Base-by-base conservation (phyloP, 371 early-diverging fungal species). In the Apophysomyces ossiformis region DNA sequence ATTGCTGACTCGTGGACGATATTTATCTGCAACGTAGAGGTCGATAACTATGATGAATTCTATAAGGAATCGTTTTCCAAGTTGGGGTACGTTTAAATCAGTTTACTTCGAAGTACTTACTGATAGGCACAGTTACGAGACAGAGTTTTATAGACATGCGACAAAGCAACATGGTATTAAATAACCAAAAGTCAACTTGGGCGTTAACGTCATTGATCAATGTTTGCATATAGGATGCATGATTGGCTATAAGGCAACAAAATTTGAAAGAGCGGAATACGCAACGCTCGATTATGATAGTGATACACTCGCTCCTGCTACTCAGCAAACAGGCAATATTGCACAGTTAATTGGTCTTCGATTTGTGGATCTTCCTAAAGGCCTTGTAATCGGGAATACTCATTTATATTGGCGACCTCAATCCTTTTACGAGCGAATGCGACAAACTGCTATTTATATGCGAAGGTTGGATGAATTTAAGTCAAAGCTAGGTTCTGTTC, bases 321-420 rank as follows among this genome's bases (percentile, higher is more conserved):
- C 86, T 0, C 77, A 74, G 61, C 66, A 69, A 18, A 86, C 88
- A 1, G 85, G 85, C 4, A 87, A 87, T 37, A 63, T 87, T 41
- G 85, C 76, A 13, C 82, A 86, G 39, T 56, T 83, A 37, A 62
- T 84, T 6, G 84, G 78, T 45, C 46, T 45, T 2, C 46, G 46
- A 45, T 45, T 45, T n/a, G 46, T 13, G 4, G 58, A 26, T 6
- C 46, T 5, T n/a, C 16, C 46, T 39, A 37, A 64, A 43, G 79
- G 78, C 0, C 43, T 82, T 39, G 64, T 77, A 11, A 60, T 79
- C 11, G 78, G 75, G 5, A 78, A 74, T 16, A 77, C 71, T 3
- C 86, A 87, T 70, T 41, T 87, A 54, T 87, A 84, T 63, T 87
- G 88, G 88, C 76, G 83, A 43, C 88, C 88, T 1, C 73, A 74